Conservation (phyloP, 352 stramenopile genomes). For the Elongisporangium undulatum region DNA sequence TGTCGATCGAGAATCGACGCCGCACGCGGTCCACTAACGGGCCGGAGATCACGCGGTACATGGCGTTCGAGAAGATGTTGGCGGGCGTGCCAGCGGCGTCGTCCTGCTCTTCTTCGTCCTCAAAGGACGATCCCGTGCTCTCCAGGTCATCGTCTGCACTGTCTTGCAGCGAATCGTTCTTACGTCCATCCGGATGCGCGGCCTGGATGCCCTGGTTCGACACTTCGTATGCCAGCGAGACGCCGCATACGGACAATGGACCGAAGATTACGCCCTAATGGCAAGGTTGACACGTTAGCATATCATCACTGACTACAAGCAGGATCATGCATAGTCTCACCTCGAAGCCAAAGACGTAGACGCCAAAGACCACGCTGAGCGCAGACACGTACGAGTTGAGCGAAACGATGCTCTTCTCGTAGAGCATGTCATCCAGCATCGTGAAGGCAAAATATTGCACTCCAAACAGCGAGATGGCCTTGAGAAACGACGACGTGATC, state of each 20-base stretch:
- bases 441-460: slow-evolving; percentile 86
- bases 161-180: slow-evolving; percentile 24
- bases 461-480: slow-evolving; percentile 69
- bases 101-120: slow-evolving; percentile 26
- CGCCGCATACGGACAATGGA: slow-evolving; percentile 74
- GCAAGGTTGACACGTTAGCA: background rate
- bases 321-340: slow-evolving; percentile 13
- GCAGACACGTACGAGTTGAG: slow-evolving; percentile 86
- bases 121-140: slow-evolving; percentile 34
- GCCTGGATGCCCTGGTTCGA: slow-evolving; percentile 86
- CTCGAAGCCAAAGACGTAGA: slow-evolving; percentile 87
- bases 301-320: background rate
- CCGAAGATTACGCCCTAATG: slow-evolving; percentile 80
- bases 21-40: slow-evolving; percentile 74
- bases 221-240: slow-evolving; percentile 82
- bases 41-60: slow-evolving; percentile 80
- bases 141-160: slow-evolving; percentile 53
- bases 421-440: slow-evolving; percentile 84
- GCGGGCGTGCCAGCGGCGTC: slow-evolving; percentile 6
- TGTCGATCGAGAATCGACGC: slow-evolving; percentile 71
- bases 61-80: slow-evolving; percentile 79
- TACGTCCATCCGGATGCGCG: slow-evolving; percentile 51
- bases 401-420: slow-evolving; percentile 84
- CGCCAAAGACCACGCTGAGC: slow-evolving; percentile 81
- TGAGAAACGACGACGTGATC: slow-evolving; percentile 76